Percentiles rank a stretch among this genome's conserved stretches.
phyloP scores from a whole-genome alignment of 2,329 filamentous ascomycete genomes.

The Tolypocladium sp. region DNA sequence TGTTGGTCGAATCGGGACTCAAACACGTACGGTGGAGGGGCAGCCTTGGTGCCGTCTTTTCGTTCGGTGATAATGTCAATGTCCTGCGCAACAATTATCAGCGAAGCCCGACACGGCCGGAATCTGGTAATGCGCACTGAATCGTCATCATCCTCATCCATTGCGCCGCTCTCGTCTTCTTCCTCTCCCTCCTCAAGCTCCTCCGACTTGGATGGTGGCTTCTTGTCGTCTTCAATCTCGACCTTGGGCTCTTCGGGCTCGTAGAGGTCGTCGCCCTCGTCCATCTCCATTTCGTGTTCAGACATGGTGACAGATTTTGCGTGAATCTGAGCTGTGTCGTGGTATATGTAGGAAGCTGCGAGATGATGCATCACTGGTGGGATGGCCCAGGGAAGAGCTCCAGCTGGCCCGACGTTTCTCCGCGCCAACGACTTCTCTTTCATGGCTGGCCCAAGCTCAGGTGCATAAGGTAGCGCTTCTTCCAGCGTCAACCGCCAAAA shows the following conservation, averaged over 20 bases:
- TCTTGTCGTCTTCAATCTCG: constrained; percentile 20
- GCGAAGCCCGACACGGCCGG: background rate
- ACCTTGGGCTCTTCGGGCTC: constrained; percentile 46
- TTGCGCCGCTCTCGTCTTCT: constrained; percentile 50
- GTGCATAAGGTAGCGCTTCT: background rate
- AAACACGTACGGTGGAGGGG: constrained; percentile 44
- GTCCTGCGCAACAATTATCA: constrained; percentile 33
- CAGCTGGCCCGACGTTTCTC: constrained; percentile 18
- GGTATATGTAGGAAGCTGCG: background rate
- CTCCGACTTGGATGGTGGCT: constrained; percentile 29
- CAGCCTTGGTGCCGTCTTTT: constrained; percentile 53
- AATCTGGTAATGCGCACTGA: constrained; percentile 12
- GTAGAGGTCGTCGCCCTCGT: constrained; percentile 62
- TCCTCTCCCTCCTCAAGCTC: constrained; percentile 57
- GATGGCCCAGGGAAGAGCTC: constrained; percentile 3
- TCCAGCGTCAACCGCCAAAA: background rate
- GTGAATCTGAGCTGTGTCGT: background rate
- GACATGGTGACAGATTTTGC: constrained; percentile 1
- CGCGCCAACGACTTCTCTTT: constrained; percentile 4
- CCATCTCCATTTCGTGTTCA: constrained; percentile 48
- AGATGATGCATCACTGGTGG: background rate
- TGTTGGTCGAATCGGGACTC: background rate
- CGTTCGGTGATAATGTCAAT: constrained; percentile 61
- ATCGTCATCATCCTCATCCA: constrained; percentile 51
- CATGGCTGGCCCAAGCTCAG: background rate